Conservation (phyloP, 2,329 filamentous ascomycete genomes). For the Rutstroemia sp. region DNA sequence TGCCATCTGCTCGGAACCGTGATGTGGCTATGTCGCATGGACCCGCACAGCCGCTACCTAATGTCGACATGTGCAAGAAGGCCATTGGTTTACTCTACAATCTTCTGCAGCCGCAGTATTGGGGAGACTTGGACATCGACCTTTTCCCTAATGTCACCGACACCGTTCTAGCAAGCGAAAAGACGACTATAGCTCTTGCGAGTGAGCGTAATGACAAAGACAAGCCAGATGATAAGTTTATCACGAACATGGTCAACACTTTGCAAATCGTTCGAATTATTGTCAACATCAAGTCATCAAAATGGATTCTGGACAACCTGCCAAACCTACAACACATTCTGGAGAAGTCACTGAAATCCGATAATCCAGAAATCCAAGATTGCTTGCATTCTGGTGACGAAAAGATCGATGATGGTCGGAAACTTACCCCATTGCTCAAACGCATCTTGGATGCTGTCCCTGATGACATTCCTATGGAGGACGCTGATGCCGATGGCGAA, state of each 20-base stretch:
- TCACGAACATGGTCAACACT: conserved; percentile 86
- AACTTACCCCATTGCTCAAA: conserved; percentile 68
- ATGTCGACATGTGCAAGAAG: conserved; percentile 77
- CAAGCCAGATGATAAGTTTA: conserved; percentile 74
- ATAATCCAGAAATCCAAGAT: conserved; percentile 89
- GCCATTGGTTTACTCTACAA: conserved; percentile 76
- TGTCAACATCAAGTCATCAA: conserved; percentile 77
- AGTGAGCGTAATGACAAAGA: conserved; percentile 57
- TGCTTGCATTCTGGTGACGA: conserved; percentile 72
- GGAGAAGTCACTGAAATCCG: conserved; percentile 81
- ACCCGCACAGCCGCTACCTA: conserved; percentile 43
- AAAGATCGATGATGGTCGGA: conserved; percentile 59
- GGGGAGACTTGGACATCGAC: conserved; percentile 88
- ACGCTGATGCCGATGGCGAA: conserved; percentile 77
- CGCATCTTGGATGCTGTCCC: conserved; percentile 86
- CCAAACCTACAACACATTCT: conserved; percentile 75
- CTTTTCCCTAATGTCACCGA: conserved; percentile 87
- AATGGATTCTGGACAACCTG: conserved; percentile 81
- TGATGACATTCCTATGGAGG: conserved; percentile 65
- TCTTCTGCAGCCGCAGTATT: conserved; percentile 78
- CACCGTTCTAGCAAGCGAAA: conserved; percentile 75
- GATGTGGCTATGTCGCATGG: conserved; percentile 40
- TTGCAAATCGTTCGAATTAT: conserved; percentile 88
- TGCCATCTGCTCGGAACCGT: conserved; percentile 62
- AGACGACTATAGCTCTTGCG: conserved; percentile 54